Evolutionary conservation across 306 rosid species (phyloP).

Genomic region (Calophaca sinica): DNA sequence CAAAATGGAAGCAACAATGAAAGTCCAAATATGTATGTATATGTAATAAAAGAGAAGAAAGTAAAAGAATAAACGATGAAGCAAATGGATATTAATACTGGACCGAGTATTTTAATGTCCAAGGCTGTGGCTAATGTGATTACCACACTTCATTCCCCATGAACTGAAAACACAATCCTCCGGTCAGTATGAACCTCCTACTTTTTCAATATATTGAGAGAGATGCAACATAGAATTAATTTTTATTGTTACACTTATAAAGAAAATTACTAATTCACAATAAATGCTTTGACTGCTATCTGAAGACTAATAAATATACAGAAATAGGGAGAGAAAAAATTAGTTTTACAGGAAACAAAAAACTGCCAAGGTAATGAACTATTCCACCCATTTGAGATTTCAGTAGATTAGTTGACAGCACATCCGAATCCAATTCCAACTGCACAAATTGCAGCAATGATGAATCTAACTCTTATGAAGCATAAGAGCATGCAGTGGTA

Average conservation of each 20-base stretch:
- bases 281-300: conserved; percentile 27
- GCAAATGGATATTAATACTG: not conserved
- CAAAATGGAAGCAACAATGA: not conserved
- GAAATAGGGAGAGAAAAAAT: not conserved
- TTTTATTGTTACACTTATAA: conserved; percentile 28
- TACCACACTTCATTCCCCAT: not conserved
- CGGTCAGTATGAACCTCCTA: not conserved
- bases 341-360: conserved; percentile 37
- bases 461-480: conserved; percentile 30
- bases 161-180: not conserved
- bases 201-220: not conserved
- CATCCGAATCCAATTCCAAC: conserved; percentile 34
- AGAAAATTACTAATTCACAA: conserved; percentile 39
- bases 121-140: not conserved
- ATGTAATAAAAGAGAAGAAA: no score
- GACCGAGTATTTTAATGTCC: not conserved
- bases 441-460: conserved; percentile 21
- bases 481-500: conserved; percentile 10
- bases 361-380: conserved; percentile 30
- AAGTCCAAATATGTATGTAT: no score
- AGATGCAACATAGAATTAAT: not conserved
- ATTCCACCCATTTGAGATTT: conserved; percentile 28
- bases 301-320: conserved; percentile 47
- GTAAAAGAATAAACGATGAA: not conserved
- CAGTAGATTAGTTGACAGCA: conserved; percentile 28